Evolutionary conservation across 1,284 basidiomycete species (phyloP).

Genomic region (Thecaphora thlaspeos): DNA sequence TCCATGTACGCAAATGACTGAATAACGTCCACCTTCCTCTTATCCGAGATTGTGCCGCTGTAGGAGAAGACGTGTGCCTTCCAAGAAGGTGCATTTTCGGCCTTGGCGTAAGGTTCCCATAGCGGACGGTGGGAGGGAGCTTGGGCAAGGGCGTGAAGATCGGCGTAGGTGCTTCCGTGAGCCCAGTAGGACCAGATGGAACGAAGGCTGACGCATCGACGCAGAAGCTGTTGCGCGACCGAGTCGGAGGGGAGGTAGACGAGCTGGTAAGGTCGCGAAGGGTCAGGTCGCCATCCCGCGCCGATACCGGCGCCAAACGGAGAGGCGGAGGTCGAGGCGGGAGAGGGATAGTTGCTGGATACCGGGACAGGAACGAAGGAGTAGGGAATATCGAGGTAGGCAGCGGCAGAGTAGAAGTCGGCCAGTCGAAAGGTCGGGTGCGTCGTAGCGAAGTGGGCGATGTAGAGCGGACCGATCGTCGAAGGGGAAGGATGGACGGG

Average conservation of each 20-base stretch:
- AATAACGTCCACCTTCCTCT: conserved; percentile 62
- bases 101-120: conserved; percentile 19
- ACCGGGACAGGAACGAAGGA: conserved; percentile 44
- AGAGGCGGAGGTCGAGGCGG: conserved; percentile 6
- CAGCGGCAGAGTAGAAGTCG: conserved; percentile 45
- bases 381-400: conserved; percentile 40
- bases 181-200: conserved; percentile 61
- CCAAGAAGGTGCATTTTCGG: conserved; percentile 34
- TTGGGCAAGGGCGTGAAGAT: conserved; percentile 44
- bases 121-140: conserved; percentile 7
- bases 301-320: too few species aligned
- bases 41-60: conserved; percentile 40
- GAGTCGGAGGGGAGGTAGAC: conserved; percentile 58
- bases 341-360: background rate
- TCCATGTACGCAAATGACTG: conserved; percentile 83
- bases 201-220: conserved; percentile 81
- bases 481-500: conserved; percentile 2
- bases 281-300: conserved; percentile 22
- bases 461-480: conserved; percentile 43
- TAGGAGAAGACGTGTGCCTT: conserved; percentile 47
- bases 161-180: conserved; percentile 38
- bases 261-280: conserved; percentile 39
- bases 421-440: conserved; percentile 46
- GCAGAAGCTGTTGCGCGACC: conserved; percentile 71
- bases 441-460: conserved; percentile 47